Base-by-base conservation (phyloP, 371 early-diverging fungal genomes). In the Mucor irregularis region DNA sequence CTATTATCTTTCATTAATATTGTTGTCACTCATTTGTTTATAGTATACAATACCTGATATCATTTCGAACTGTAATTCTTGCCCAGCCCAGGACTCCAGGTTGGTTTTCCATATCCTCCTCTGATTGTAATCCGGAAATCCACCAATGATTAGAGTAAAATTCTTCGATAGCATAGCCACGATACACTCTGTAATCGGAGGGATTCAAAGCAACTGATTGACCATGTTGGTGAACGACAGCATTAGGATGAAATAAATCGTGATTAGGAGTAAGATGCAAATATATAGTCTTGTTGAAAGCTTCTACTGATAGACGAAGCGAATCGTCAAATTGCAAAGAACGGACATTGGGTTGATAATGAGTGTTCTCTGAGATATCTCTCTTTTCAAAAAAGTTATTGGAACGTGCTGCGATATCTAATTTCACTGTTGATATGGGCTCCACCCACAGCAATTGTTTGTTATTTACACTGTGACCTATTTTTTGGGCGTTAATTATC, bases 221-320 rank as follows among this genome's bases (percentile, higher is more conserved):
- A 10, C 71, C 73, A 17, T 64, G 34, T 14, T 55, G 24, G 29
- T 61, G 67, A 44, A 71, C 31, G 10, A 76, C 71, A 3, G 90
- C 90, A 9, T 90, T 74, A 0, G 89, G 84, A 62, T 92, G 94
- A 33, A 93, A 69, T 34, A 94, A 58, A 47, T 89, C 88, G 31
- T 58, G 49, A 72, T 93, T 90, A 31, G 90, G 92, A 56, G 81
- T 81, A 25, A 94, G 75, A 56, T 90, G 80, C 47, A 94, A 68
- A 44, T 76, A 68, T 59, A 87, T 89, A 0, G 94, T 90, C 21
- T 73, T 75, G 66, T 92, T 90, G 72, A 74, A 90, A 5, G 91
- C 92, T 8, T 61, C 52, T 37, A 92, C 68, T 13, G 75, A 59
- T 5, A 91, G 39, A 26, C 88, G 83, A 48, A 90, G 58, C 11